A percentile compares a stretch with the other conserved stretches of the same genome.
Conservation (phyloP, 1,139 yeast genomes). For the Saccharomyces hybrid region DNA sequence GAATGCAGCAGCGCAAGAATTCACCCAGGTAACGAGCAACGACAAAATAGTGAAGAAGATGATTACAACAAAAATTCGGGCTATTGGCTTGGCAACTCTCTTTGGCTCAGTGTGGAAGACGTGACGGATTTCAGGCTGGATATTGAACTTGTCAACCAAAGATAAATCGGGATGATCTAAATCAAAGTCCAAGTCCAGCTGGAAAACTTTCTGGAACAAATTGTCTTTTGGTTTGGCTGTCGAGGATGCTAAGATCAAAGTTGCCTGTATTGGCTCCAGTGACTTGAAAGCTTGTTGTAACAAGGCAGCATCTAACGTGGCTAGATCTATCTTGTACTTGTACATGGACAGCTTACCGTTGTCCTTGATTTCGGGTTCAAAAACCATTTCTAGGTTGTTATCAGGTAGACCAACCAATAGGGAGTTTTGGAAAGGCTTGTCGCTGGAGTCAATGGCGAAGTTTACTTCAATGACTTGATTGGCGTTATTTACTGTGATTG, state of each 20-base stretch:
- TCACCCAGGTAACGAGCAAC: conserved; percentile 41
- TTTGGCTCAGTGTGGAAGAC: conserved; percentile 50
- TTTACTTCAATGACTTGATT: conserved; percentile 16
- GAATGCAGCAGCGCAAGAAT: conserved; percentile 41
- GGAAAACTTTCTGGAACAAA: conserved; percentile 11
- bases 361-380: conserved; percentile 11
- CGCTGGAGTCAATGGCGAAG: conserved; percentile 13
- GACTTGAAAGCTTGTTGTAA: not conserved
- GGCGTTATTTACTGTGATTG: conserved; percentile 5
- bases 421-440: conserved; percentile 18
- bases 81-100: conserved; percentile 49
- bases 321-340: not conserved
- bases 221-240: conserved; percentile 2
- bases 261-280: not conserved
- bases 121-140: conserved; percentile 59
- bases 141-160: not conserved
- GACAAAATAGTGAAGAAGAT: conserved; percentile 20
- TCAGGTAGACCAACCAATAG: conserved; percentile 20
- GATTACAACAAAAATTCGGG: conserved; percentile 47
- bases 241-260: conserved; percentile 1
- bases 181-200: conserved; percentile 8
- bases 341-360: conserved; percentile 3
- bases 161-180: not conserved
- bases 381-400: conserved; percentile 15
- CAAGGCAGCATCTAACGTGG: not conserved